These are phyloP conservation scores for Bjerkandera adusta DNA, from an alignment of 1,284 basidiomycete genomes.

Conservation along the genomic window DNA sequence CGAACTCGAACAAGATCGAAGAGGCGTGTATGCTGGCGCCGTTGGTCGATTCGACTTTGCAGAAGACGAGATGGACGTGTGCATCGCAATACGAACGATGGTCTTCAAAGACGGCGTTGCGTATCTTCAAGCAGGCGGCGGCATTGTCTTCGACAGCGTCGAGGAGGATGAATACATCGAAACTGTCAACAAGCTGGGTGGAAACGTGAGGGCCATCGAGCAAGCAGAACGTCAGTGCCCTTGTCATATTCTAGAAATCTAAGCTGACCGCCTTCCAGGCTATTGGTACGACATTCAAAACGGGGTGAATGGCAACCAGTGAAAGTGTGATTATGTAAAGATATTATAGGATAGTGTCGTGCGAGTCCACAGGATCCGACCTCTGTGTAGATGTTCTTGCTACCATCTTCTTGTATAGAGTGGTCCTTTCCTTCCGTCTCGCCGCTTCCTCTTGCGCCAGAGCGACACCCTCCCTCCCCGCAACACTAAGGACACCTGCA, in stretches of 20 bases:
- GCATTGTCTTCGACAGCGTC: conserved; percentile 96
- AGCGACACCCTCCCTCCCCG: conserved; percentile 80
- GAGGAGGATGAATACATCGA: conserved; percentile 98
- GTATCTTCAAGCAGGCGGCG: conserved; percentile 96
- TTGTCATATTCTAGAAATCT: conserved; percentile 2
- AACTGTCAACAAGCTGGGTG: conserved; percentile 92
- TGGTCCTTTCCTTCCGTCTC: conserved; percentile 13
- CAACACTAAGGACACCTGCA: conserved; percentile 87
- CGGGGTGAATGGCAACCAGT: conserved; percentile 29
- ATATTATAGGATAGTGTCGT: conserved; percentile 14
- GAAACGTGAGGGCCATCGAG: conserved; percentile 85
- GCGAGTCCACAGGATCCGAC: background rate
- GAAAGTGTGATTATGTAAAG: conserved; percentile 19
- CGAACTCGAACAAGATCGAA: conserved; percentile 78
- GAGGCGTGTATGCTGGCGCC: conserved; percentile 96
- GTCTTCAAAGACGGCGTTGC: conserved; percentile 91
- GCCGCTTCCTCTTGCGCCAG: conserved; percentile 28
- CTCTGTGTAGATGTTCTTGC: background rate
- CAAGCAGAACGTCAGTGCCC: conserved; percentile 81
- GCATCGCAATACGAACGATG: conserved; percentile 99
- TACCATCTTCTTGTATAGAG: background rate
- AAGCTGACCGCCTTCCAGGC: conserved; percentile 36
- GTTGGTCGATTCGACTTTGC: conserved; percentile 98
- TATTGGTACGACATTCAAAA: conserved; percentile 69
- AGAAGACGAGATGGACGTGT: conserved; percentile 94